A percentile compares a stretch with the other conserved stretches of the same genome.
phyloP scores from a whole-genome alignment of 495 filamentous ascomycete genomes.

The Niebla homalea region DNA sequence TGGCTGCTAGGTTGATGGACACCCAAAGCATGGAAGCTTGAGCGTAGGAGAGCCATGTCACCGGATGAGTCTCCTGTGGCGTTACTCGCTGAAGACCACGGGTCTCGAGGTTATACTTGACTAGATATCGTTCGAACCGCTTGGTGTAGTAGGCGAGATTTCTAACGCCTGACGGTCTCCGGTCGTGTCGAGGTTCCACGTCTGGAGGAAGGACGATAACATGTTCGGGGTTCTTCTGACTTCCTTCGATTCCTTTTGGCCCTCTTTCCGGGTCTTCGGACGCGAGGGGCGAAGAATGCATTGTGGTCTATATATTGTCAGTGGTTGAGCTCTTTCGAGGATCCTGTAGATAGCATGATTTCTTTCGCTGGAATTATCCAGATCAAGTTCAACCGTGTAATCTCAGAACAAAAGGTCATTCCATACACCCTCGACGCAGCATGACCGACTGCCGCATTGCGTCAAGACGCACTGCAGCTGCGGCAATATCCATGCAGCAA shows the following conservation, averaged over 20 bases:
- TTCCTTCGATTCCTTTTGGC: not conserved
- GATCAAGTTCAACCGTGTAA: conserved; percentile 51
- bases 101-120: conserved; percentile 49
- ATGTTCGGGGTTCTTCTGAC: not conserved
- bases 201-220: not conserved
- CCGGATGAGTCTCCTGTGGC: conserved; percentile 42
- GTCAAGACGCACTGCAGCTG: not conserved
- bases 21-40: conserved; percentile 61
- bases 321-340: not conserved
- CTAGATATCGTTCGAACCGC: conserved; percentile 22
- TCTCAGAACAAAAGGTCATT: conserved; percentile 36
- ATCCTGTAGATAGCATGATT: conserved; percentile 32
- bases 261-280: conserved; percentile 13
- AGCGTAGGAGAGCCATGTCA: conserved; percentile 44
- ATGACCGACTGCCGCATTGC: not conserved
- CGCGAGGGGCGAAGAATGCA: conserved; percentile 5
- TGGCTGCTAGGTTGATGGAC: conserved; percentile 61
- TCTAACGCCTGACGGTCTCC: not conserved
- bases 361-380: conserved; percentile 51
- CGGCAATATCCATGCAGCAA: too few species aligned
- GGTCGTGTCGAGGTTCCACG: not conserved
- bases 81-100: conserved; percentile 63
- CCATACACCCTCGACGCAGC: not conserved
- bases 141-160: conserved; percentile 3
- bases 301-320: conserved; percentile 9